A percentile compares a stretch with the other conserved stretches of the same genome.
phyloP scores from a whole-genome alignment of 805 yeast genomes.

The Monosporozyma yasuniensis region DNA sequence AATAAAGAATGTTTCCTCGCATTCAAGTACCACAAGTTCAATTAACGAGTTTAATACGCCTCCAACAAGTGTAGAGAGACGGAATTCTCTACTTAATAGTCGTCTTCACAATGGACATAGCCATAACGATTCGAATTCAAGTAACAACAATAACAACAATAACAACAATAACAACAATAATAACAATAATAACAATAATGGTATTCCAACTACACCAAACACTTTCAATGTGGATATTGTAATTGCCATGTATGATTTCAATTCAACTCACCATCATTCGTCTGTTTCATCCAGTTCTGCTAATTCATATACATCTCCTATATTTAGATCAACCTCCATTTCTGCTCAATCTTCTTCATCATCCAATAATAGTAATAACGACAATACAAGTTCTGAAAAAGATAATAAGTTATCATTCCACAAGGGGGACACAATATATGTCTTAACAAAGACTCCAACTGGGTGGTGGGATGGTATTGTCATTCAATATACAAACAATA shows the following conservation, averaged over 20 bases:
- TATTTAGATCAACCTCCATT: background rate
- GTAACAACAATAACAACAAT: background rate
- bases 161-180: conserved; percentile 1
- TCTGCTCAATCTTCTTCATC: background rate
- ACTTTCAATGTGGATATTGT: conserved; percentile 10
- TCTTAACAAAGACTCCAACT: conserved; percentile 49
- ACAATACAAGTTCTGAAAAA: background rate
- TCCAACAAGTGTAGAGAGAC: background rate
- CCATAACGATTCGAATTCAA: background rate
- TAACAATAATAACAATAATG: background rate
- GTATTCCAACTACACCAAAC: background rate
- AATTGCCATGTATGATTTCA: conserved; percentile 10
- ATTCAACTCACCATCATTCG: background rate
- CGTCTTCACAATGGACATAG: background rate
- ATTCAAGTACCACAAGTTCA: background rate
- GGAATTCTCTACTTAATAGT: background rate
- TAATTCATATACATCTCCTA: background rate
- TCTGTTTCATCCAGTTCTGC: background rate
- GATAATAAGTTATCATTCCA: conserved; percentile 12
- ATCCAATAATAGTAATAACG: background rate
- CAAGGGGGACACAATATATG: conserved; percentile 65
- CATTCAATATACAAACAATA: conserved; percentile 9
- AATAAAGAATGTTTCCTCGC: background rate
- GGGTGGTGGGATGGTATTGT: conserved; percentile 88
- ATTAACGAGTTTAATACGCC: background rate